These are phyloP conservation scores for Erysimum cheiranthoides DNA, from an alignment of 345 rosid genomes.

Conservation along the genomic window DNA sequence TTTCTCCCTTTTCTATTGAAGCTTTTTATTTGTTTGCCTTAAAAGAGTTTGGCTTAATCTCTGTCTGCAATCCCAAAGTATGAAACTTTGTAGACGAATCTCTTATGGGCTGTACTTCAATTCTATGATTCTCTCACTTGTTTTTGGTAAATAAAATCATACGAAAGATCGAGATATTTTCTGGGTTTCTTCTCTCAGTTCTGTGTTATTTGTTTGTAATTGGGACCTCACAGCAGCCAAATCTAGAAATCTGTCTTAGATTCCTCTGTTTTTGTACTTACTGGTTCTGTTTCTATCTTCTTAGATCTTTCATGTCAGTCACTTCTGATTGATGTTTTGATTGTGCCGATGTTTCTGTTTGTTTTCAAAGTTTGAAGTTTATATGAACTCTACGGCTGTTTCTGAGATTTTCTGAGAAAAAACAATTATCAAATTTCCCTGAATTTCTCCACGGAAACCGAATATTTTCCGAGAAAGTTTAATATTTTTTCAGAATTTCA, in stretches of 20 bases:
- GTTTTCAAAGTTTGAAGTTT: background rate
- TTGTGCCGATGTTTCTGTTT: slow-evolving; percentile 9
- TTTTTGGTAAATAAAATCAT: slow-evolving; percentile 5
- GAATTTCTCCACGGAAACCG: background rate
- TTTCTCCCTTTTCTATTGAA: slow-evolving; percentile 49
- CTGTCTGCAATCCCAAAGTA: slow-evolving; percentile 10
- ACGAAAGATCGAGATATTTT: background rate
- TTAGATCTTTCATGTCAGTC: slow-evolving; percentile 38
- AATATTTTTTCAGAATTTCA: slow-evolving; percentile 4
- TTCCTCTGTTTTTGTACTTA: slow-evolving; percentile 38
- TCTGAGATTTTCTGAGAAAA: background rate
- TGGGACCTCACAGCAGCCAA: slow-evolving; percentile 1
- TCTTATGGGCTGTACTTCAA: slow-evolving; percentile 1
- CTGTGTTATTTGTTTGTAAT: slow-evolving; percentile 24
- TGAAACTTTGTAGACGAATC: slow-evolving; percentile 27
- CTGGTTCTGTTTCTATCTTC: slow-evolving; percentile 1
- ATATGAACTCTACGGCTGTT: slow-evolving; percentile 17
- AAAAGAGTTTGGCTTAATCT: background rate
- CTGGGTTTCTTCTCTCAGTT: background rate
- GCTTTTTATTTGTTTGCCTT: background rate
- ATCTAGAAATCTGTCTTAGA: slow-evolving; percentile 32
- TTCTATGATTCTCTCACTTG: slow-evolving; percentile 7
- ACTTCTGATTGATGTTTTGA: slow-evolving; percentile 16
- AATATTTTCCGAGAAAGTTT: background rate
- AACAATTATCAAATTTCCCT: background rate